phyloP scores from a whole-genome alignment of 768 basidiomycete genomes.

The Rossbeevera mucosa region DNA sequence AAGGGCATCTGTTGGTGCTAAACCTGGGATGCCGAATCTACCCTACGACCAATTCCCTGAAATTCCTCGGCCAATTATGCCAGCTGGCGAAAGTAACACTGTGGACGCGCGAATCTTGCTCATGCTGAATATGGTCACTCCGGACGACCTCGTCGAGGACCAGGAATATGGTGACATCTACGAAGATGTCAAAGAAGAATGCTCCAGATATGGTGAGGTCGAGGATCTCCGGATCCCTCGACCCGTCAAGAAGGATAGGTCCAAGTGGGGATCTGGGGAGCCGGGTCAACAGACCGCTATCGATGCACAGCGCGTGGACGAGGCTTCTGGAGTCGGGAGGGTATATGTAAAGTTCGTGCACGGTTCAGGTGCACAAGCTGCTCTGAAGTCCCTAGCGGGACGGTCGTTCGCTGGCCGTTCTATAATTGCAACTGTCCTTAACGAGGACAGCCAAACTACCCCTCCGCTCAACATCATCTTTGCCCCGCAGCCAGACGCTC shows the following conservation, averaged over 20 bases:
- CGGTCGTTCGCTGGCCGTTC: slow-evolving; percentile 82
- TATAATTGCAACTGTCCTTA: slow-evolving; percentile 80
- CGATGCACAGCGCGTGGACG: slow-evolving; percentile 72
- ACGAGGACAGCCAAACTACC: slow-evolving; percentile 80
- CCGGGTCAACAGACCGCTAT: slow-evolving; percentile 53
- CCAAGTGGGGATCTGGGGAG: slow-evolving; percentile 67
- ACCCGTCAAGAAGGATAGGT: slow-evolving; percentile 81
- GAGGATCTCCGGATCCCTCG: slow-evolving; percentile 86
- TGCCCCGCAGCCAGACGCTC: slow-evolving; percentile 77
- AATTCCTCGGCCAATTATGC: slow-evolving; percentile 85
- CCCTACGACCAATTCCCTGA: slow-evolving; percentile 80
- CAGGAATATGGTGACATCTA: slow-evolving; percentile 91
- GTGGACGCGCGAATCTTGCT: slow-evolving; percentile 80
- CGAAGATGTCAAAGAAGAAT: slow-evolving; percentile 93
- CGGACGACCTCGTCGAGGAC: slow-evolving; percentile 88
- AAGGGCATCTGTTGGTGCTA: slow-evolving; percentile 91
- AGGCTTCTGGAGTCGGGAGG: slow-evolving; percentile 88
- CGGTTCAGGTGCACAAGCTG: slow-evolving; percentile 57
- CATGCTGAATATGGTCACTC: slow-evolving; percentile 97
- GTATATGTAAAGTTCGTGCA: slow-evolving; percentile 89
- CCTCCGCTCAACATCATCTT: slow-evolving; percentile 80
- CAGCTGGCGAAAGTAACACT: slow-evolving; percentile 63
- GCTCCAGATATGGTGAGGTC: slow-evolving; percentile 71
- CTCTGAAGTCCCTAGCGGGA: slow-evolving; percentile 85
- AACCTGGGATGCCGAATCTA: slow-evolving; percentile 60